Evolutionary conservation across 2,329 filamentous ascomycete genomes (phyloP).

Genomic region (Diplodia scrobiculata): DNA sequence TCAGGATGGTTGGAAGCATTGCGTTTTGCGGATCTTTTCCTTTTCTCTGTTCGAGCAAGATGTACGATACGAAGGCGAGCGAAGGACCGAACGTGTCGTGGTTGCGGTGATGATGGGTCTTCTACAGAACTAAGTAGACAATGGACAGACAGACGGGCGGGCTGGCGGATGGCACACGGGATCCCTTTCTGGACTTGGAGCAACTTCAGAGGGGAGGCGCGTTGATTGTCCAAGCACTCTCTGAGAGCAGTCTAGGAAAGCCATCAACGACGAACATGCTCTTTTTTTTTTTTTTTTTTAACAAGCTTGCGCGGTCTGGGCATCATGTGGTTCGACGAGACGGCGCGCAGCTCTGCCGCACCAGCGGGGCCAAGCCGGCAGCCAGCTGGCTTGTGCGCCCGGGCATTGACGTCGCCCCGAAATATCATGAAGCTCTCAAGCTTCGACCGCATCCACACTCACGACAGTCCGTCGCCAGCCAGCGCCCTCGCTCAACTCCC

Average conservation of each 20-base stretch:
- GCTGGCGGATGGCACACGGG: background rate
- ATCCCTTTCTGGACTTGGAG: background rate
- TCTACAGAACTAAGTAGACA: slow-evolving; percentile 8
- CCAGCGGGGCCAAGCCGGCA: slow-evolving; percentile 19
- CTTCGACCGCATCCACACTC: slow-evolving; percentile 4
- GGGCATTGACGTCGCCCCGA: slow-evolving; percentile 27
- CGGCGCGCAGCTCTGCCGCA: background rate
- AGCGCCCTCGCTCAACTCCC: background rate
- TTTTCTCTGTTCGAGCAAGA: slow-evolving; percentile 15
- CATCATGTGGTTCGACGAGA: slow-evolving; percentile 13
- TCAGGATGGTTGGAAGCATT: slow-evolving; percentile 26
- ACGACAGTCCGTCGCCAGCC: background rate
- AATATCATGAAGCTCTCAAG: slow-evolving; percentile 26
- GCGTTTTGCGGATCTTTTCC: slow-evolving; percentile 22
- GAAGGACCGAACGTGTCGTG: background rate
- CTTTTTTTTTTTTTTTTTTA: background rate
- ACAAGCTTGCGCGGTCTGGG: slow-evolving; percentile 1
- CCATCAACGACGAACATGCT: slow-evolving; percentile 23
- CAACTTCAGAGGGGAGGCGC: background rate
- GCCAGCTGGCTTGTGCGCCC: slow-evolving; percentile 15
- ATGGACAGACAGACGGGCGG: background rate
- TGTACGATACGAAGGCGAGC: slow-evolving; percentile 25
- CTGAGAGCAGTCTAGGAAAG: slow-evolving; percentile 18
- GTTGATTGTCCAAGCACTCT: background rate
- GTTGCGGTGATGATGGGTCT: slow-evolving; percentile 10